phyloP scores from a whole-genome alignment of 306 rosid genomes.

The Quercus wislizeni region DNA sequence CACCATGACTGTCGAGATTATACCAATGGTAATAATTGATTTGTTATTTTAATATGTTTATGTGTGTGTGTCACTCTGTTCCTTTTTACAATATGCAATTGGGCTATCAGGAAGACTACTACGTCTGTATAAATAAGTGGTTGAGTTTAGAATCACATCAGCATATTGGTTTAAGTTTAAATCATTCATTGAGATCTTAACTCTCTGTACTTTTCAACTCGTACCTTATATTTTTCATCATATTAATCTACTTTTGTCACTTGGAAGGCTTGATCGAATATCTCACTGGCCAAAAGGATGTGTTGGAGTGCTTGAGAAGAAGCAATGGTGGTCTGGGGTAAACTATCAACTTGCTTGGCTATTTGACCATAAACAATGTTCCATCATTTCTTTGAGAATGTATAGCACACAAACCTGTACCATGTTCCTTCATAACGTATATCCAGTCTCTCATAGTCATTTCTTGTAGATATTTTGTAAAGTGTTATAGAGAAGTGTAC shows the following conservation, averaged over 20 bases:
- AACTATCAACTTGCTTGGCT: not conserved
- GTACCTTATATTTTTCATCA: not conserved
- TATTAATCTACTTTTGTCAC: not conserved
- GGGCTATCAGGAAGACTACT: constrained; percentile 2
- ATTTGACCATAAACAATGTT: not conserved
- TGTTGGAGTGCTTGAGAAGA: constrained; percentile 56
- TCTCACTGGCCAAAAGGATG: constrained; percentile 64
- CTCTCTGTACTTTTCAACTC: not conserved
- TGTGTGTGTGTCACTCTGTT: not conserved
- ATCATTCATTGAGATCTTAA: not conserved
- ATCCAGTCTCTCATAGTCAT: not conserved
- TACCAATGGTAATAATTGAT: constrained; percentile 57
- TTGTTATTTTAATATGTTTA: not conserved
- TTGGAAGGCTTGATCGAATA: constrained; percentile 67
- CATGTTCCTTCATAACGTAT: not conserved
- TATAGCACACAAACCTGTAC: not conserved
- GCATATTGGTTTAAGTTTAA: not conserved
- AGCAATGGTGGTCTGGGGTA: constrained; percentile 29
- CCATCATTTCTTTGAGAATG: not conserved
- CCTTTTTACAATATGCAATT: not conserved
- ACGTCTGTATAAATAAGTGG: too few species aligned
- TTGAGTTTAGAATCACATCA: not conserved
- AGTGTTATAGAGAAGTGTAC: not conserved
- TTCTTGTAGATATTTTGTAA: not conserved
- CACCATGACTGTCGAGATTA: constrained; percentile 78